A percentile compares a stretch with the other conserved stretches of the same genome.
Conservation (phyloP, 768 basidiomycete genomes). For the Lentinus tigrinus region DNA sequence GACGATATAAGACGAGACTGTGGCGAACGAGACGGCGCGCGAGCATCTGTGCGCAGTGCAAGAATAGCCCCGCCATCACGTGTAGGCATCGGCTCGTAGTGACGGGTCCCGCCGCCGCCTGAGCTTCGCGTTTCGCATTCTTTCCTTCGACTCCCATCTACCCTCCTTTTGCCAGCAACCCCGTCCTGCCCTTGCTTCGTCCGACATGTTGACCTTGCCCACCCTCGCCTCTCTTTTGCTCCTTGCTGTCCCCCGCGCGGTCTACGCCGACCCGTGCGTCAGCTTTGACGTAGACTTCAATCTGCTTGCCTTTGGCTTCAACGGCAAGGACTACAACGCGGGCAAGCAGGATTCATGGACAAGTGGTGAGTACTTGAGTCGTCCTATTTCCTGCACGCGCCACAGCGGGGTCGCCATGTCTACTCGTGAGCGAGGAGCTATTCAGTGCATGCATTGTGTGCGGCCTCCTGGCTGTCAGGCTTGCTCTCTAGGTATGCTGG, state of each 20-base stretch:
- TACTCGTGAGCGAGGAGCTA: no score
- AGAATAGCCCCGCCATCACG: neutral
- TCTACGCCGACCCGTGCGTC: slow-evolving; percentile 57
- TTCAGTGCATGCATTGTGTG: no score
- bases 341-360: slow-evolving; percentile 72
- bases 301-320: slow-evolving; percentile 81
- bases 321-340: slow-evolving; percentile 81
- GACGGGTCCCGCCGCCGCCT: no score
- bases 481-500: neutral
- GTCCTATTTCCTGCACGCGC: no score
- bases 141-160: neutral
- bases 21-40: no score
- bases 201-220: slow-evolving; percentile 35
- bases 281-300: slow-evolving; percentile 82
- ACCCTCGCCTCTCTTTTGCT: slow-evolving; percentile 58
- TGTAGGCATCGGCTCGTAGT: no score
- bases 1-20: no score
- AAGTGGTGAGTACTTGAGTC: slow-evolving; percentile 36
- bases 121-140: neutral
- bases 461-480: neutral
- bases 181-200: neutral
- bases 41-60: no score
- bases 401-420: no score
- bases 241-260: slow-evolving; percentile 33
- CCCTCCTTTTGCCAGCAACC: neutral